These are phyloP conservation scores for Phytophthora melonis DNA, from an alignment of 352 stramenopile genomes.

Conservation along the genomic window DNA sequence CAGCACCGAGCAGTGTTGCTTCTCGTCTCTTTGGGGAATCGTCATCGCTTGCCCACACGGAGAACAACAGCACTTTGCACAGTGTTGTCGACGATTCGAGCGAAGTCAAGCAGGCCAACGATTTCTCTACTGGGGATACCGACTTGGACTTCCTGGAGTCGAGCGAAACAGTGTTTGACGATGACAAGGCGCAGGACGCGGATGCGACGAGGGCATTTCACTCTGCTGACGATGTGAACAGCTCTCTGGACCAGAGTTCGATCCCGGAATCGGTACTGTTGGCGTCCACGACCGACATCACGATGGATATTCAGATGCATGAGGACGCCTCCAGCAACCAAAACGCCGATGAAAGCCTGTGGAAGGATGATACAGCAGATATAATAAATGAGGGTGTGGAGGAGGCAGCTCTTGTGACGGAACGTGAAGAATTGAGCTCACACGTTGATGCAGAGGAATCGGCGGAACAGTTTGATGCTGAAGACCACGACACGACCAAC, in stretches of 20 bases:
- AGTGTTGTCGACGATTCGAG: neutral
- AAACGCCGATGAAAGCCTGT: neutral
- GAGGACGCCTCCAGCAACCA: constrained; percentile 15
- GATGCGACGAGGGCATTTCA: neutral
- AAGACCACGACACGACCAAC: constrained; percentile 1
- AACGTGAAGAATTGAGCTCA: neutral
- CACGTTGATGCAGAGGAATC: constrained; percentile 1
- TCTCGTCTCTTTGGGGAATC: constrained; percentile 20
- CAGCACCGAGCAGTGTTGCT: constrained; percentile 6
- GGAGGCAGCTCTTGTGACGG: neutral
- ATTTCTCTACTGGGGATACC: constrained; percentile 21
- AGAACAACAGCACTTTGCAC: neutral
- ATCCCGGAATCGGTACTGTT: constrained; percentile 14
- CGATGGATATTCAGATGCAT: constrained; percentile 55
- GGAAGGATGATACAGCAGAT: neutral
- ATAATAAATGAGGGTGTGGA: too few relatives aligned
- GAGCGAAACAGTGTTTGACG: constrained; percentile 17
- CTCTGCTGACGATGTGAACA: neutral
- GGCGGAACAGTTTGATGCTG: neutral
- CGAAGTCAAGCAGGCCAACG: neutral
- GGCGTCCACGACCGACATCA: constrained; percentile 51
- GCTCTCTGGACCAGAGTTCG: neutral
- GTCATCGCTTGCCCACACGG: neutral
- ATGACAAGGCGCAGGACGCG: constrained; percentile 12
- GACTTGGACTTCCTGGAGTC: constrained; percentile 44